Evolutionary conservation across 768 basidiomycete genomes (phyloP), one percentile per base, ranked within the genome.

Genomic region (Podaxis carcinomalis): DNA sequence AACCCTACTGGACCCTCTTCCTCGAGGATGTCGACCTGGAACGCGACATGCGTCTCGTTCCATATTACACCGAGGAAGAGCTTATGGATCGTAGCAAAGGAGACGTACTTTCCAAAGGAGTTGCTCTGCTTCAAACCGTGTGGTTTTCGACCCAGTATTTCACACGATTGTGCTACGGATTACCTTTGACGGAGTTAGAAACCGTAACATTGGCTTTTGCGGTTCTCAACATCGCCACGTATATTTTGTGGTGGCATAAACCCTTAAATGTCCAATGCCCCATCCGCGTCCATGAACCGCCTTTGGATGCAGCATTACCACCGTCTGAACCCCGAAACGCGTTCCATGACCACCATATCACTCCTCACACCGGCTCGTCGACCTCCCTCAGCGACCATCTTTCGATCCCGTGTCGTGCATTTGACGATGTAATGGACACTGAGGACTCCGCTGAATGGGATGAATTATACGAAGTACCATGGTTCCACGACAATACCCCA

Each of bases 201-300:
- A 62, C 77, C 13, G 63, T 70, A 4, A 79, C 77, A 1, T 28
- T 77, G 25, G 75, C 71, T 0, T 74, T 73, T 51, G 71, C 69
- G 2, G 42, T 68, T 3, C 62, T 77, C 27, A 76, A 71, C 32
- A 62, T 69, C 11, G 59, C 68, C 9, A 71, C 67, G 11, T 77
- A 75, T 61, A 36, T 55, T 0, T 51, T 74, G 1, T 78, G 78
- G 77, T 78, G 73, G 76, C 39, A 70, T 28, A 80, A 80, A 64
- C 78, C 77, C 2, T 67, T 72, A 10, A 71, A 74, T 56, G 71
- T 78, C 0, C 63, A 62, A 7, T 62, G 62, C 19, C 72, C 69
- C 5, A 67, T 72, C 37, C 25, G 39, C 9, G 25, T 63, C 19
- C 32, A 53, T 7, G 40, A 57, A 4, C 14, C 32, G 19, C 4